Conservation (phyloP, 2,329 filamentous ascomycete genomes). For the Ophiocordyceps camponoti-leonardi region DNA sequence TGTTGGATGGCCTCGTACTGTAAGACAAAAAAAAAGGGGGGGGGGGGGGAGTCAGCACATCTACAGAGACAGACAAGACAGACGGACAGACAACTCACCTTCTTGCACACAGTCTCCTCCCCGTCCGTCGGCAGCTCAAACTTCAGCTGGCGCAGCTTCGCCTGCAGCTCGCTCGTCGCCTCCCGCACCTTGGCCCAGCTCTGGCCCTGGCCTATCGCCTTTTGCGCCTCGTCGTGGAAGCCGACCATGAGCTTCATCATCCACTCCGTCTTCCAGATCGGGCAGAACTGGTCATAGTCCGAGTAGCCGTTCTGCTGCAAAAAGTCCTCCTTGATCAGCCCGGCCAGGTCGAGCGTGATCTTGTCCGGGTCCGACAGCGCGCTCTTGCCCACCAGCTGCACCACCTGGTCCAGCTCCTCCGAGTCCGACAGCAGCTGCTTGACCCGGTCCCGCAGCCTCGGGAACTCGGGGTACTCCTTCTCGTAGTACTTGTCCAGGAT, state of each 20-base stretch:
- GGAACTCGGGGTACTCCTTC: conserved; percentile 87
- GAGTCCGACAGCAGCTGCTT: conserved; percentile 87
- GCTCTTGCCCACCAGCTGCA: conserved; percentile 95
- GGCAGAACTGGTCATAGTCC: conserved; percentile 98
- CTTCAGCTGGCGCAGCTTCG: conserved; percentile 77
- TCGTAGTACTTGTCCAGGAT: conserved; percentile 88
- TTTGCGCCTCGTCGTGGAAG: conserved; percentile 95
- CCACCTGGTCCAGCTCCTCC: conserved; percentile 94
- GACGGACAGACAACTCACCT: conserved; percentile 33
- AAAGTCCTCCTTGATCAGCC: conserved; percentile 94
- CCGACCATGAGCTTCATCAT: conserved; percentile 99
- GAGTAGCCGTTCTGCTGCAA: conserved; percentile 98
- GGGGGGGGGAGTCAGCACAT: conserved; percentile 24
- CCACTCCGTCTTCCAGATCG: conserved; percentile 98
- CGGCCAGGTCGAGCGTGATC: conserved; percentile 88
- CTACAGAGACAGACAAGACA: conserved; percentile 8
- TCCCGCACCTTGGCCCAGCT: conserved; percentile 89
- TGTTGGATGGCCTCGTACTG: conserved; percentile 88
- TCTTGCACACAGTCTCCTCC: conserved; percentile 65
- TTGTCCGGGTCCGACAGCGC: conserved; percentile 93
- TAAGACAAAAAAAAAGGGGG: too few species aligned
- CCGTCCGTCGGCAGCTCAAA: conserved; percentile 86
- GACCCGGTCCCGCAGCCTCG: conserved; percentile 79
- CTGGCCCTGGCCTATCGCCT: conserved; percentile 80
- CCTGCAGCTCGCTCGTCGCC: conserved; percentile 73